Base-by-base conservation (phyloP, 495 filamentous ascomycete species). In the Staphylotrichum longicolle region DNA sequence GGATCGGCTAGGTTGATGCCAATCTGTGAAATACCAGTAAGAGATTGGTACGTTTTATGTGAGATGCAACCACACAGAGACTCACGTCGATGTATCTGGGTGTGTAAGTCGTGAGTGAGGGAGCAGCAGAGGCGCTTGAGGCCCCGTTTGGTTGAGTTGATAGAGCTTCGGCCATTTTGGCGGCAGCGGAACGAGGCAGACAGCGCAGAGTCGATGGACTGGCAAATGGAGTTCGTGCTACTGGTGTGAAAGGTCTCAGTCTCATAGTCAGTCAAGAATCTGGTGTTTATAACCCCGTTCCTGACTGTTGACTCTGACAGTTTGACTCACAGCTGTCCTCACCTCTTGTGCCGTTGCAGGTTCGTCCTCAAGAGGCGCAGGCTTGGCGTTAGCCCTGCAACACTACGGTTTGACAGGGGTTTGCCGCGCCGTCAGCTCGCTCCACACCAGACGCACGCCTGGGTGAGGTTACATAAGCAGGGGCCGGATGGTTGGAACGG, bases 1-100 rank as follows among this genome's bases (percentile, higher is more conserved):
- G 88, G 85, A 63, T 98, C 94, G 54, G 90, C 87, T 44, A 98
- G 80, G 75, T 98, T 98, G 78, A 98, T 96, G 41, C 94, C 94
- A 57, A 98, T 85, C 82, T 83, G 65, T 39, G 27, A n/a, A 5
- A 34, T 34, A 12, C 14, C 39, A 49, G 58, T 48, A 9, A 46
- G 39, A 7, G 33, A 15, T 61, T 11, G 57, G 53, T 63, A 46
- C 35, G 27, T 45, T 9, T 15, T 52, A 5, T 14, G 37, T 48
- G 41, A 59, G 48, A 60, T 32, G 10, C 1, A 9, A 34, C 30
- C 4, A 2, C 7, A 9, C 15, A 55, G 39, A 10, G 32, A 75
- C 83, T 74, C 66, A 87, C 85, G 82, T 87, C 85, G 34, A 83
- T 79, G 67, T 86, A 87, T 65, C 78, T 72, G n/a, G 82, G 75